Conservation (phyloP, 2,329 filamentous ascomycete genomes). For the Mycosphaerelloides madeirae region DNA sequence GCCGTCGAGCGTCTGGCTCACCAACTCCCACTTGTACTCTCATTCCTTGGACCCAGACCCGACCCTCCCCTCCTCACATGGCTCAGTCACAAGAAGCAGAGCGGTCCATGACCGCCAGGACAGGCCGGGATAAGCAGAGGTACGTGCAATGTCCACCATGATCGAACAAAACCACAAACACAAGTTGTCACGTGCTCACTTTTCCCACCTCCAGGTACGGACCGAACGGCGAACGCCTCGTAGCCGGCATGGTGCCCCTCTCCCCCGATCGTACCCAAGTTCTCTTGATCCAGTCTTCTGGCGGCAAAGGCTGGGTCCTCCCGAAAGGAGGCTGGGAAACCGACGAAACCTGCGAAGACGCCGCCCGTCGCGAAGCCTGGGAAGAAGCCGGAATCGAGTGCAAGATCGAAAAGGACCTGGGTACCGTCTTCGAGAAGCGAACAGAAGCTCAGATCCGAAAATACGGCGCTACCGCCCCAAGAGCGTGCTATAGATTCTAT, state of each 20-base stretch:
- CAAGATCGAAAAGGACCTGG: conserved; percentile 77
- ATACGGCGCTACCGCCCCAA: conserved; percentile 54
- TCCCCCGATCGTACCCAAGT: conserved; percentile 82
- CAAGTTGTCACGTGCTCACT: conserved; percentile 2
- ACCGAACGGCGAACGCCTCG: conserved; percentile 83
- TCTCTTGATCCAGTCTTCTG: conserved; percentile 86
- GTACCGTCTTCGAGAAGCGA: conserved; percentile 77
- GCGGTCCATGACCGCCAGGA: conserved; percentile 60
- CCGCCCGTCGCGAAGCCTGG: conserved; percentile 86
- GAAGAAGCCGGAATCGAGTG: conserved; percentile 93
- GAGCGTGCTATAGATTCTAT: conserved; percentile 74
- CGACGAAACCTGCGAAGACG: conserved; percentile 85
- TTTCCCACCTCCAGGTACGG: conserved; percentile 65
- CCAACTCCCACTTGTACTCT: conserved; percentile 16
- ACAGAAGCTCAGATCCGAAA: conserved; percentile 32
- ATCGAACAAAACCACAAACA: not conserved
- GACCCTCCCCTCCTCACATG: conserved; percentile 32
- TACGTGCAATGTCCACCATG: conserved; percentile 9
- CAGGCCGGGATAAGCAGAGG: conserved; percentile 72
- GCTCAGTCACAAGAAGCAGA: conserved; percentile 39
- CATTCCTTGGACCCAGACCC: conserved; percentile 12
- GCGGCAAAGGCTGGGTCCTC: conserved; percentile 89
- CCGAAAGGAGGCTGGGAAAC: conserved; percentile 98
- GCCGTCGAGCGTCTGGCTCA: conserved; percentile 4
- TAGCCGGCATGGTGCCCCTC: conserved; percentile 89